A percentile compares a stretch with the other conserved stretches of the same genome.
These are phyloP conservation scores for Trypanosoma melophagium DNA, from an alignment of 208 protist genomes.

Conservation along the genomic window DNA sequence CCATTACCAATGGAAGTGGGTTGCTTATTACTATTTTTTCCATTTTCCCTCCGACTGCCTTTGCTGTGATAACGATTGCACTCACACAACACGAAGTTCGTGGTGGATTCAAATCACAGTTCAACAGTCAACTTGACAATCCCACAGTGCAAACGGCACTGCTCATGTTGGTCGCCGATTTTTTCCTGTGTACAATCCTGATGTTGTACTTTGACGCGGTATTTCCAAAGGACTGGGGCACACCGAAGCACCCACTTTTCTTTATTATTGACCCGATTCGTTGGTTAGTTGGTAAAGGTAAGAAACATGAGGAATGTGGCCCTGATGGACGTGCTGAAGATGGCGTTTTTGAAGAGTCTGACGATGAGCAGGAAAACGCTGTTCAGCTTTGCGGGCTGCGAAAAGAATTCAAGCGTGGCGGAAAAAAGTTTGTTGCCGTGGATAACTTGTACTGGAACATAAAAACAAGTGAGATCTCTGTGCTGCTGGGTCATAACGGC, in stretches of 20 bases:
- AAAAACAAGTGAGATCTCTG: too few relatives aligned
- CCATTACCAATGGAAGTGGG: too few relatives aligned
- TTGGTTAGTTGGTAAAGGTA: conserved; percentile 10
- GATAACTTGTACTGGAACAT: conserved; percentile 56
- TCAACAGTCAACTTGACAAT: too few relatives aligned
- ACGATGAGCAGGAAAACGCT: conserved; percentile 22
- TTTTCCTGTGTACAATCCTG: conserved; percentile 33
- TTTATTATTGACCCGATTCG: conserved; percentile 11
- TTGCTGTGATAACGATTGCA: too few relatives aligned
- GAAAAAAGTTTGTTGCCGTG: conserved; percentile 53
- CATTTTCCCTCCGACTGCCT: too few relatives aligned
- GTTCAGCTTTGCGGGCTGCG: conserved; percentile 11
- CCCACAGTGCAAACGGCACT: too few relatives aligned
- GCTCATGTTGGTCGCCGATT: conserved; percentile 32
- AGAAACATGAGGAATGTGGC: background rate
- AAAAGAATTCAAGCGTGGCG: conserved; percentile 42
- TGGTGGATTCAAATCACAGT: too few relatives aligned
- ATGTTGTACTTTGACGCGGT: conserved; percentile 13
- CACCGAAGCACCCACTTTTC: conserved; percentile 41
- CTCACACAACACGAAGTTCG: too few relatives aligned
- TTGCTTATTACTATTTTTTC: too few relatives aligned
- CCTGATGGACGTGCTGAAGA: conserved; percentile 22
- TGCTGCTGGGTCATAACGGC: too few relatives aligned
- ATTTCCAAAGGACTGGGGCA: conserved; percentile 28
- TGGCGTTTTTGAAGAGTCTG: conserved; percentile 28